phyloP scores from a whole-genome alignment of 176 grass and related monocot species.

The Triticum aestivum region IWGSC_CS_RefSeq_v2.1 NC_057807.1:181822112-181822611 shows the following conservation, averaged over 20 bases:
- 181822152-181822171: not conserved
- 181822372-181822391: not conserved
- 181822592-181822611: too few species aligned
- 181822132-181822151: too few species aligned
- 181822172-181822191: not conserved
- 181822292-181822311: not conserved
- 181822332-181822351: not conserved
- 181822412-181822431: not conserved
- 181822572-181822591: too few species aligned
- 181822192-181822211: not conserved
- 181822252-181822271: conserved; percentile 8
- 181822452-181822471: not conserved
- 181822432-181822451: not conserved
- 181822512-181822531: too few species aligned
- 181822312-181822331: not conserved
- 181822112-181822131: too few species aligned
- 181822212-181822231: not conserved
- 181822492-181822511: too few species aligned
- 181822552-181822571: too few species aligned
- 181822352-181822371: not conserved
- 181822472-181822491: too few species aligned
- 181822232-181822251: not conserved
- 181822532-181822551: too few species aligned
- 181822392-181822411: not conserved
- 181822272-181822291: not conserved